Evolutionary conservation across 371 early-diverging fungal genomes (phyloP).

Genomic region (Encephalitozoon intestinalis): DNA sequence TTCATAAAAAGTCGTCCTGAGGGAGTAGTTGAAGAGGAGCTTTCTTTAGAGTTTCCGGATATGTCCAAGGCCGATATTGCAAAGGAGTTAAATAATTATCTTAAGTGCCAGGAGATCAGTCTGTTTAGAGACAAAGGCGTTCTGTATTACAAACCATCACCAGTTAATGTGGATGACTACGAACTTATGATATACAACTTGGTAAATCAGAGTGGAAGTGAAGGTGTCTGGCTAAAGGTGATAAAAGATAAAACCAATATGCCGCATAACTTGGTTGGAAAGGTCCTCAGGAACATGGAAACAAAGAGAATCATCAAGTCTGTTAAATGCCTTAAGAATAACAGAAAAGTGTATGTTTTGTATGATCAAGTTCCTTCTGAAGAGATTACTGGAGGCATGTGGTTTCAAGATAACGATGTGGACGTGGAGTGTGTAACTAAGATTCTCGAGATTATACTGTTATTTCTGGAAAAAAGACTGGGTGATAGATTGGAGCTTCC

Average conservation of each 20-base stretch:
- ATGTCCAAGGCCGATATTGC: constrained; percentile 49
- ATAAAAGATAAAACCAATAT: constrained; percentile 74
- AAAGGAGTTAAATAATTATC: constrained; percentile 33
- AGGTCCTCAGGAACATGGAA: constrained; percentile 73
- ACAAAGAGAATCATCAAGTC: constrained; percentile 74
- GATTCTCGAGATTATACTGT: constrained; percentile 67
- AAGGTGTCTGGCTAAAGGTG: constrained; percentile 75
- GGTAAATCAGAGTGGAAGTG: constrained; percentile 38
- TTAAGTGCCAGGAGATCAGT: constrained; percentile 46
- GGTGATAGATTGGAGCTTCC: constrained; percentile 33
- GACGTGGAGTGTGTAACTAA: constrained; percentile 82
- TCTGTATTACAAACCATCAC: constrained; percentile 40
- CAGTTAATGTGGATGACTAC: constrained; percentile 32
- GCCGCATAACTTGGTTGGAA: constrained; percentile 70
- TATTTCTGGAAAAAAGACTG: constrained; percentile 68
- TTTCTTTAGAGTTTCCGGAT: constrained; percentile 38
- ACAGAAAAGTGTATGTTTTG: constrained; percentile 81
- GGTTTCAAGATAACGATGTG: constrained; percentile 87
- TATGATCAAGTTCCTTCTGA: constrained; percentile 73
- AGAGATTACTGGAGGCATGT: constrained; percentile 87
- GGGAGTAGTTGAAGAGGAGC: constrained; percentile 55
- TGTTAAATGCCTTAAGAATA: constrained; percentile 76
- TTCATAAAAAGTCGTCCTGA: constrained; percentile 49
- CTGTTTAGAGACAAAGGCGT: constrained; percentile 38
- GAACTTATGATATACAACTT: constrained; percentile 53